A percentile compares a stretch with the other conserved stretches of the same genome.
These are phyloP conservation scores for Paralagenidium karlingii DNA, from an alignment of 352 stramenopile genomes.

Conservation along the genomic window DNA sequence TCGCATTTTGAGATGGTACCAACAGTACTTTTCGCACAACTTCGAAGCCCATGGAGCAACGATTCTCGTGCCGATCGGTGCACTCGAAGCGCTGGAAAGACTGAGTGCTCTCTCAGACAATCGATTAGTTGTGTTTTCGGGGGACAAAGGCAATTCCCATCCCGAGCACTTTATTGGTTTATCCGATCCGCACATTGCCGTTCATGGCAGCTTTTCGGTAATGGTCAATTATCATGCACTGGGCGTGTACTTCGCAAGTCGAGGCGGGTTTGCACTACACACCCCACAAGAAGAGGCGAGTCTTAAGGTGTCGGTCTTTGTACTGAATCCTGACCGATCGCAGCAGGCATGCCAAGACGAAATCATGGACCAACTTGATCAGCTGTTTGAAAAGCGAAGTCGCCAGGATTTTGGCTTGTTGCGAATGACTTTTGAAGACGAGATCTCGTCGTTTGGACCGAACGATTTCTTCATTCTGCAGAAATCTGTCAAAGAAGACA, in stretches of 20 bases:
- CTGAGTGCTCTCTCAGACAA: slow-evolving; percentile 40
- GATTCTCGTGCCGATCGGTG: slow-evolving; percentile 86
- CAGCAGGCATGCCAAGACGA: slow-evolving; percentile 3
- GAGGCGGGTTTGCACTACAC: slow-evolving; percentile 86
- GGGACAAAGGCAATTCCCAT: slow-evolving; percentile 92
- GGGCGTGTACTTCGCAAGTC: slow-evolving; percentile 82
- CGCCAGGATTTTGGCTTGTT: slow-evolving; percentile 46
- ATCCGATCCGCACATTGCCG: slow-evolving; percentile 89
- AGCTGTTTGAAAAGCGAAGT: slow-evolving; percentile 44
- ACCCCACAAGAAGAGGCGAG: slow-evolving; percentile 89
- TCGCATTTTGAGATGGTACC: slow-evolving; percentile 88
- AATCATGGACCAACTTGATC: slow-evolving; percentile 28
- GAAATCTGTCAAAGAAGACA: slow-evolving; percentile 76
- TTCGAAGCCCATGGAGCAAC: slow-evolving; percentile 47
- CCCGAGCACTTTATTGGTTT: slow-evolving; percentile 85
- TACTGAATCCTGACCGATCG: slow-evolving; percentile 33
- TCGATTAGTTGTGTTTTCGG: slow-evolving; percentile 77
- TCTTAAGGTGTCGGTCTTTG: slow-evolving; percentile 84
- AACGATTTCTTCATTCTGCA: slow-evolving; percentile 95
- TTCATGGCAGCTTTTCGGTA: slow-evolving; percentile 92
- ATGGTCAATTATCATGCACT: slow-evolving; percentile 96
- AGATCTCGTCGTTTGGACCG: slow-evolving; percentile 83
- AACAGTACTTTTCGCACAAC: slow-evolving; percentile 57
- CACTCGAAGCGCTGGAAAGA: slow-evolving; percentile 62
- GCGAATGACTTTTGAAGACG: slow-evolving; percentile 64